These are phyloP conservation scores for Polychytrium aggregatum DNA, from an alignment of 192 early-diverging fungal species.

Conservation along the genomic window DNA sequence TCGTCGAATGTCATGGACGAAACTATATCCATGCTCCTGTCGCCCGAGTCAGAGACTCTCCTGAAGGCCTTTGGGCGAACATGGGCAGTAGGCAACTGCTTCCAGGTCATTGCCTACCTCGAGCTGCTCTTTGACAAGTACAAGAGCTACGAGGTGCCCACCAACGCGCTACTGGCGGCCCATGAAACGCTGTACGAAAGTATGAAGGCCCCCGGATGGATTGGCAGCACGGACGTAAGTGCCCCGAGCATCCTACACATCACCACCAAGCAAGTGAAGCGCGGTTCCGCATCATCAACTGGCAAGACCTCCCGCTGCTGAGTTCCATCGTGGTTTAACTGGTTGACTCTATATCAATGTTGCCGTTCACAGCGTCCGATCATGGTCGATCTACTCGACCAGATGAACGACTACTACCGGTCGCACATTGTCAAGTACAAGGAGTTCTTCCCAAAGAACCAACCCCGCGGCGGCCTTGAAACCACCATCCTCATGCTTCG, in stretches of 20 bases:
- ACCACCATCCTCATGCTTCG: conserved; percentile 38
- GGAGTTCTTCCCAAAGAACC: conserved; percentile 45
- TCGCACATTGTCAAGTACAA: conserved; percentile 40
- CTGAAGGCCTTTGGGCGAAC: conserved; percentile 17
- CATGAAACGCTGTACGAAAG: conserved; percentile 28
- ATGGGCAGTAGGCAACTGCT: conserved; percentile 33
- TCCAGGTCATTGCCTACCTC: conserved; percentile 31
- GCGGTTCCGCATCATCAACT: too few relatives aligned
- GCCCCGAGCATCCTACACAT: too few relatives aligned
- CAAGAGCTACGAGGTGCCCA: conserved; percentile 28
- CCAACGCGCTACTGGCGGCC: conserved; percentile 24
- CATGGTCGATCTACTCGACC: conserved; percentile 26
- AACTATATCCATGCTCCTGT: too few relatives aligned
- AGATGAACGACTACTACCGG: conserved; percentile 38
- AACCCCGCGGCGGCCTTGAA: conserved; percentile 31
- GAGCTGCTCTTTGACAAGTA: conserved; percentile 39
- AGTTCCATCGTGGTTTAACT: too few relatives aligned
- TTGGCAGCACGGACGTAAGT: conserved; percentile 3
- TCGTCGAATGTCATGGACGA: too few relatives aligned
- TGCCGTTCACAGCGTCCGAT: too few relatives aligned
- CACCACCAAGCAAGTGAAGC: too few relatives aligned
- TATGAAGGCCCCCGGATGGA: conserved; percentile 13
- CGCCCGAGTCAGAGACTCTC: conserved; percentile 27
- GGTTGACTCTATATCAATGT: too few relatives aligned
- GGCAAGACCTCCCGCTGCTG: too few relatives aligned